Conservation (phyloP, 805 yeast species). For the Scheffersomyces ergatensis region DNA sequence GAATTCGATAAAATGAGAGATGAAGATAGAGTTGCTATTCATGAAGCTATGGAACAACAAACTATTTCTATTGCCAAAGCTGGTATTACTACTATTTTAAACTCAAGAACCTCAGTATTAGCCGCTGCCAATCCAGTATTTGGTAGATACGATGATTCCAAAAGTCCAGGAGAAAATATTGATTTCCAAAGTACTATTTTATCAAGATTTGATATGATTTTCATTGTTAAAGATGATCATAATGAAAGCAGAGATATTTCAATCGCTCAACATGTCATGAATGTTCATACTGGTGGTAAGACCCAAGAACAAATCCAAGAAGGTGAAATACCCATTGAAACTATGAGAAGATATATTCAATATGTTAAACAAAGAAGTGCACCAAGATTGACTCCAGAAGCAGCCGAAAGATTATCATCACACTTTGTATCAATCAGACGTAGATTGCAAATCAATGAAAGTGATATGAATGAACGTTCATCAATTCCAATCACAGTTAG, state of each 20-base stretch:
- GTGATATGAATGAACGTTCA: constrained; percentile 80
- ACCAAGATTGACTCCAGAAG: constrained; percentile 84
- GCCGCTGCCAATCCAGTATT: constrained; percentile 98
- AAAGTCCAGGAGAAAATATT: constrained; percentile 95
- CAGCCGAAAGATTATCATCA: constrained; percentile 84
- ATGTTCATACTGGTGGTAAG: constrained; percentile 78
- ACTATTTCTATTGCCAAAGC: constrained; percentile 98
- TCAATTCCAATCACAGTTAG: constrained; percentile 97
- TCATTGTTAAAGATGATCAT: constrained; percentile 94
- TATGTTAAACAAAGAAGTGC: constrained; percentile 91
- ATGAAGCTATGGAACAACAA: constrained; percentile 99
- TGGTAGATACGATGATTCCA: constrained; percentile 94
- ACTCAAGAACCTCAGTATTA: constrained; percentile 92
- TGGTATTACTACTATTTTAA: constrained; percentile 94
- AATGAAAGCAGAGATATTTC: constrained; percentile 79
- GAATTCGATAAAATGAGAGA: constrained; percentile 99
- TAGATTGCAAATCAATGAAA: constrained; percentile 76
- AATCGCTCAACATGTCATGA: constrained; percentile 93
- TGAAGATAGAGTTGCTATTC: constrained; percentile 97
- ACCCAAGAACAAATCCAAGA: constrained; percentile 47
- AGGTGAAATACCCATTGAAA: constrained; percentile 85
- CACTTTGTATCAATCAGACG: constrained; percentile 90
- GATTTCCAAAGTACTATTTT: constrained; percentile 96
- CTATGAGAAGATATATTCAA: constrained; percentile 88
- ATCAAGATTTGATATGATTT: constrained; percentile 98